phyloP scores from a whole-genome alignment of 2,329 filamentous ascomycete species.

The Xylariaceae sp. region DNA sequence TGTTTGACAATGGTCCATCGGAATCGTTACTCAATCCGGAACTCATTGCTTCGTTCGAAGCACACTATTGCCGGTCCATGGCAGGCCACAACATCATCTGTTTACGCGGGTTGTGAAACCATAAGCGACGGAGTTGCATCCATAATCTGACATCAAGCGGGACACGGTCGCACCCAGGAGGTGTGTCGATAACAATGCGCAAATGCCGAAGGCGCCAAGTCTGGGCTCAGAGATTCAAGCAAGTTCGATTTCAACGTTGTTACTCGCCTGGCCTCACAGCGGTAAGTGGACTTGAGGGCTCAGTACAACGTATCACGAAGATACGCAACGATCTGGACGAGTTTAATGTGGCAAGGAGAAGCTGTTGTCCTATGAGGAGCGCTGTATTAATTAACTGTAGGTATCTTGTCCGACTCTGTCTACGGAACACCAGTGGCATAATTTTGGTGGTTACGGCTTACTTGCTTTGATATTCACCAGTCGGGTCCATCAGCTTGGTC shows the following conservation, averaged over 20 bases:
- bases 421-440: too few species aligned
- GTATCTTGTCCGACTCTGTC: too few species aligned
- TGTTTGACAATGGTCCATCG: neutral
- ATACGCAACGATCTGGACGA: neutral
- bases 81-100: neutral
- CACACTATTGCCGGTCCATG: neutral
- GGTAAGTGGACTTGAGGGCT: neutral
- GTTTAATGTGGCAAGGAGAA: neutral
- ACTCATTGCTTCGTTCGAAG: neutral
- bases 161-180: neutral
- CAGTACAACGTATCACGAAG: neutral
- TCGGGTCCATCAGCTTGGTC: too few species aligned
- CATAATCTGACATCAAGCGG: neutral
- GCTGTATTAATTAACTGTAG: too few species aligned
- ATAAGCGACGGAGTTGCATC: neutral
- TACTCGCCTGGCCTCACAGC: too few species aligned
- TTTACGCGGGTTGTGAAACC: neutral
- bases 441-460: too few species aligned
- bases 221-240: neutral
- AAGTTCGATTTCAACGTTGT: neutral
- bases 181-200: neutral
- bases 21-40: neutral
- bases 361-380: too few species aligned
- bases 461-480: too few species aligned
- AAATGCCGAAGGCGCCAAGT: neutral